Conservation (phyloP, 768 basidiomycete genomes). For the Cystofilobasidium macerans region DNA sequence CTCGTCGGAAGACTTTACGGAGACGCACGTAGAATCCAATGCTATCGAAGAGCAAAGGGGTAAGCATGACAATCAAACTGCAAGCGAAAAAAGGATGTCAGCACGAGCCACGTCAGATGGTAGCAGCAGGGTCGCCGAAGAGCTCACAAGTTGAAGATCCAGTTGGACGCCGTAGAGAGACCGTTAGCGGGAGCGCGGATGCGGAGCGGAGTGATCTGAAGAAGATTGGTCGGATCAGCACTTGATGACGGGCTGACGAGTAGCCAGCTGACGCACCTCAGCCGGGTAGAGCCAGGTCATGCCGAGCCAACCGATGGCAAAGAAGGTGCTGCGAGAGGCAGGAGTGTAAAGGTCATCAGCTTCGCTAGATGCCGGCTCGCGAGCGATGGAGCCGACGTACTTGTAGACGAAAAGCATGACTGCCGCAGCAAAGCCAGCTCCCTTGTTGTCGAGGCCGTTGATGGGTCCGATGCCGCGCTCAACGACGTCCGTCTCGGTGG, state of each 20-base stretch:
- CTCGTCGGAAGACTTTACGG: no score
- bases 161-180: slow-evolving; percentile 43
- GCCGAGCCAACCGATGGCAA: slow-evolving; percentile 59
- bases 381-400: no score
- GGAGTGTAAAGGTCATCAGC: no score
- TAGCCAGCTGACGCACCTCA: neutral
- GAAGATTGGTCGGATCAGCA: no score
- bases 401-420: slow-evolving; percentile 58
- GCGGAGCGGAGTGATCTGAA: slow-evolving; percentile 48
- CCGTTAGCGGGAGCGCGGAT: slow-evolving; percentile 56
- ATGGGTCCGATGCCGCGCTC: neutral
- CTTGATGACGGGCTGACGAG: neutral
- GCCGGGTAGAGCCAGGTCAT: slow-evolving; percentile 44
- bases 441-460: slow-evolving; percentile 41
- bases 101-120: neutral
- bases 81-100: neutral
- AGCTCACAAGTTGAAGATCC: slow-evolving; percentile 30
- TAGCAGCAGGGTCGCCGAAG: slow-evolving; percentile 17
- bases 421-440: slow-evolving; percentile 47
- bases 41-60: neutral
- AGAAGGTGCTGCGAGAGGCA: slow-evolving; percentile 46
- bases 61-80: slow-evolving; percentile 6
- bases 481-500: neutral
- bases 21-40: slow-evolving; percentile 16
- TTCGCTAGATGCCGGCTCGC: no score